A percentile compares a stretch with the other conserved stretches of the same genome.
Evolutionary conservation across 371 early-diverging fungal species (phyloP).

Genomic region (Dentiscutata heterogama): DNA sequence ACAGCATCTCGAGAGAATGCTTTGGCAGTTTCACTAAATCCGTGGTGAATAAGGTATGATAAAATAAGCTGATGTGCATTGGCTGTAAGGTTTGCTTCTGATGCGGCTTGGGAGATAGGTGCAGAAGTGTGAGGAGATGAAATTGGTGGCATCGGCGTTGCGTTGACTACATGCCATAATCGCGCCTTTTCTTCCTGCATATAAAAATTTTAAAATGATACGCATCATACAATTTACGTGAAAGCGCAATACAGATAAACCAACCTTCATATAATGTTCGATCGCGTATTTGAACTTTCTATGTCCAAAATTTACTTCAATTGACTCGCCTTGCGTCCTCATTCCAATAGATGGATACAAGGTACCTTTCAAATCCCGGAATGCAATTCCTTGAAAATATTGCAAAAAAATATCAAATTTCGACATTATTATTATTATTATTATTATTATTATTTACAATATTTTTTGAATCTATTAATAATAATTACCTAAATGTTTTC

Average conservation of each 20-base stretch:
- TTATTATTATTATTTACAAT: too few species aligned
- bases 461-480: too few species aligned
- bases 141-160: constrained; percentile 41
- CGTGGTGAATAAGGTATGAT: constrained; percentile 82
- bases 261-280: constrained; percentile 75
- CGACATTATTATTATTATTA: too few species aligned
- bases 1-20: constrained; percentile 64
- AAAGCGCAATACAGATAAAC: neutral
- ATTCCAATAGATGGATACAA: constrained; percentile 92
- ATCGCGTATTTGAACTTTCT: constrained; percentile 89
- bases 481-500: constrained; percentile 76
- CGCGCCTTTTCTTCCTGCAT: constrained; percentile 61
- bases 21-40: constrained; percentile 76
- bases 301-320: constrained; percentile 94
- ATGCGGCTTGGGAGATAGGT: constrained; percentile 22
- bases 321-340: constrained; percentile 87
- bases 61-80: constrained; percentile 70
- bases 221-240: neutral
- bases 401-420: neutral
- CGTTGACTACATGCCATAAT: constrained; percentile 59
- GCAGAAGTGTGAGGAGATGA: constrained; percentile 29
- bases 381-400: constrained; percentile 61
- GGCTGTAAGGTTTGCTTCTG: constrained; percentile 45
- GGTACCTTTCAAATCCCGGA: constrained; percentile 60
- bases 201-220: neutral